Conservation (phyloP, 2,329 filamentous ascomycete species). For the Cercospora zeina region DNA sequence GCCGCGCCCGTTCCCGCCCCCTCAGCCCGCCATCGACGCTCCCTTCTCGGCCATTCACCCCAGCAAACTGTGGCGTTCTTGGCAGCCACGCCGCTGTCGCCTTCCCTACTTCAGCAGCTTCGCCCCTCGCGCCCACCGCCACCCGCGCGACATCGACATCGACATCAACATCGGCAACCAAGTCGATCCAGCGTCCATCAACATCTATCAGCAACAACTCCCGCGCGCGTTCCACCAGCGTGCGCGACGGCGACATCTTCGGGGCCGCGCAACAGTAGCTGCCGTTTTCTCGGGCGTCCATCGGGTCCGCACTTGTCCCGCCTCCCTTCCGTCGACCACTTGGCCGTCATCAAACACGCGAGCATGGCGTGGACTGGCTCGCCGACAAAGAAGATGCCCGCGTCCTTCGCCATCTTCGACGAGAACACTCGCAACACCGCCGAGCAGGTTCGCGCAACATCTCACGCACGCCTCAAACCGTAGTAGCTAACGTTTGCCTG, state of each 20-base stretch:
- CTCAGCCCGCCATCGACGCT: background rate
- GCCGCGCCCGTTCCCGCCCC: too few relatives aligned
- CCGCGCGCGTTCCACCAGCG: background rate
- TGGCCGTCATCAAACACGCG: conserved; percentile 10
- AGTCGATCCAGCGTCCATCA: conserved; percentile 4
- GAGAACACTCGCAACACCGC: conserved; percentile 26
- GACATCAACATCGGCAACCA: conserved; percentile 11
- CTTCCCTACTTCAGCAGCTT: conserved; percentile 5
- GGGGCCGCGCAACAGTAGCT: conserved; percentile 2
- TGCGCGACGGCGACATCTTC: conserved; percentile 19
- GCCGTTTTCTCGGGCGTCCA: background rate
- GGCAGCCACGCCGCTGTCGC: background rate
- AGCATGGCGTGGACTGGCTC: conserved; percentile 33
- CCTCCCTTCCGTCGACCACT: background rate
- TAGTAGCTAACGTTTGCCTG: conserved; percentile 18
- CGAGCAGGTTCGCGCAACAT: conserved; percentile 24
- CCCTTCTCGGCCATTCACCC: background rate
- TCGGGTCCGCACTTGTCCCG: background rate
- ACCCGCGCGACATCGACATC: conserved; percentile 7
- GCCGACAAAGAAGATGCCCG: conserved; percentile 29
- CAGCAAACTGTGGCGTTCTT: conserved; percentile 7
- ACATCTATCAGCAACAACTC: conserved; percentile 7
- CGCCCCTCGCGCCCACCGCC: background rate
- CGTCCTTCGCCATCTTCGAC: conserved; percentile 31
- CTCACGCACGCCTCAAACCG: conserved; percentile 15